Evolutionary conservation across 148 eudicot species (phyloP), one percentile per base, ranked within the genome.

Genomic region (Camellia granthamiana): DNA sequence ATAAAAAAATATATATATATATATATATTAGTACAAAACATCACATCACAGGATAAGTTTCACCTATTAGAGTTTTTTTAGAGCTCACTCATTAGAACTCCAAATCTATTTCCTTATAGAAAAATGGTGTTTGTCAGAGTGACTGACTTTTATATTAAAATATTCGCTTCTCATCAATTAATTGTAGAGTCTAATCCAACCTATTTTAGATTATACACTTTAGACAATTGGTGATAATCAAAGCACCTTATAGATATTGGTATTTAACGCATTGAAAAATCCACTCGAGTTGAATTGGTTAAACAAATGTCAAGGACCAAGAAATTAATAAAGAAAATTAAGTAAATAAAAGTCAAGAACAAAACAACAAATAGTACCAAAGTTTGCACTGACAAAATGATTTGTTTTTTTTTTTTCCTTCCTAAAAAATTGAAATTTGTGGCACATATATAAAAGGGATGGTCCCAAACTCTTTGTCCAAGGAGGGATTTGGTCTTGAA

Each of bases 401-500:
- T 9, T 13, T n/a, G n/a, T n/a, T 1, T 38, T 30, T 7, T 13
- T 55, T 55, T 9, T 55, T 55, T 30, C 38, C 59, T 9, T 55
- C 59, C 14, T 8, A 55, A 9, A 2, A 55, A 9, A 9, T 55
- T 55, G 59, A 55, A 55, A 30, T 3, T 55, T 9, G 12, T 55
- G 59, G 13, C 3, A 12, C 46, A 66, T 66, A 30, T 66, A 30
- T 10, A 8, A 66, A 38, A 30, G 47, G 16, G 41, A 66, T 66
- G 69, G 69, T 66, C 69, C 69, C 69, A 66, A 38, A 30, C 43
- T 66, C 69, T 8, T 66, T 38, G 30, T 66, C 69, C 44, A 66
- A 66, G 44, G 69, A 66, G 14, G 69, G 69, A 66, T 66, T 30
- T 66, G 69, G 4, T 11, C 69, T 11, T 66, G 14, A 66, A 66